A percentile compares a stretch with the other conserved stretches of the same genome.
Conservation (phyloP, 805 yeast species). For the Lachancea sp. region DNA sequence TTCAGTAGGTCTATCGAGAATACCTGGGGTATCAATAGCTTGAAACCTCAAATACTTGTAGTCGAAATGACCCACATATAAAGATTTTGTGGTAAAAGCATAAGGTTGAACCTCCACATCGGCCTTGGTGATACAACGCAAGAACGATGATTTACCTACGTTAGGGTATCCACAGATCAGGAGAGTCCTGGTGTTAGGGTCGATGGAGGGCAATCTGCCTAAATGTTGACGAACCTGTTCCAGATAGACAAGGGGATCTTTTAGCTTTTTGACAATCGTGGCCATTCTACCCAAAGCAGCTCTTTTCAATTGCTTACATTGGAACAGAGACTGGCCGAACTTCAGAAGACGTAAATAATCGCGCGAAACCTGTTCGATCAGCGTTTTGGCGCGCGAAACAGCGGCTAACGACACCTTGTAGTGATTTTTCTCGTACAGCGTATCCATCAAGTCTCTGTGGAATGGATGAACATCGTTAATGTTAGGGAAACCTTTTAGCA, state of each 20-base stretch:
- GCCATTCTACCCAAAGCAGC: constrained; percentile 99
- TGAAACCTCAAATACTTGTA: constrained; percentile 96
- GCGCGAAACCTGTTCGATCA: constrained; percentile 92
- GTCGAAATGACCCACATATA: constrained; percentile 98
- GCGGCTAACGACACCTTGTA: constrained; percentile 96
- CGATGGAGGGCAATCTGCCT: constrained; percentile 96
- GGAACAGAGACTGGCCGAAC: constrained; percentile 96
- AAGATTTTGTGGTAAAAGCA: constrained; percentile 96
- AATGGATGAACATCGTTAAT: constrained; percentile 97
- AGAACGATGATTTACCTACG: constrained; percentile 96
- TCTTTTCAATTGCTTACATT: constrained; percentile 96
- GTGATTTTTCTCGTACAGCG: constrained; percentile 95
- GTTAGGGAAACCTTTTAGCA: constrained; percentile 86
- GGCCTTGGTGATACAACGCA: constrained; percentile 89
- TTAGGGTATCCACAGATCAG: constrained; percentile 98
- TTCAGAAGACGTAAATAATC: constrained; percentile 91
- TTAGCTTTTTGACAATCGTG: constrained; percentile 88
- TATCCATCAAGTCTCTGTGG: constrained; percentile 96
- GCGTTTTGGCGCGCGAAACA: constrained; percentile 84
- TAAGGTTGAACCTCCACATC: constrained; percentile 99
- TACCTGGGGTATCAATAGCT: constrained; percentile 99
- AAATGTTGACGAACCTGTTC: constrained; percentile 99
- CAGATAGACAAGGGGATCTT: constrained; percentile 86
- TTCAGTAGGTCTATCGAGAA: constrained; percentile 96
- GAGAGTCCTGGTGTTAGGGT: constrained; percentile 96